Evolutionary conservation across 345 rosid species (phyloP), one percentile per base, ranked within the genome.

Genomic region (Brassica nigra): DNA sequence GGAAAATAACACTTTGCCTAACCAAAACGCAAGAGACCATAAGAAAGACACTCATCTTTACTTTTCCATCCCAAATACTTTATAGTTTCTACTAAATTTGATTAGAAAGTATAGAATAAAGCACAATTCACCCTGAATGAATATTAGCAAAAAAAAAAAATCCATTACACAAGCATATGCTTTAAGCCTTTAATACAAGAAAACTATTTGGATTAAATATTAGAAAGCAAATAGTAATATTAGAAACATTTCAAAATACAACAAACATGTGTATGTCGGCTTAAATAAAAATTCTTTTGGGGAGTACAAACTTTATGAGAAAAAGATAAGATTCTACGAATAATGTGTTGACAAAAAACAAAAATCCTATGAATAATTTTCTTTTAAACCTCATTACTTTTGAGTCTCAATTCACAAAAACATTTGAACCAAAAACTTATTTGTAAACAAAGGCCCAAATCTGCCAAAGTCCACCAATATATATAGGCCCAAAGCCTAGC

Each of bases 1-100:
- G 27, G 39, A 44, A 42, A 70, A 66, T 8, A 68, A 55, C 74
- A 66, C 80, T 76, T 81, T 76, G 80, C 83, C 74, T 65, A 70
- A 57, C 18, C 47, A 76, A 75, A 76, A 81, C 83, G 77, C 83
- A 76, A 81, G 73, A 70, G 71, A 63, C 79, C 66, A 62, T 62
- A 62, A 2, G 3, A 69, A 74, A 68, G 78, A 75, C 27, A 79
- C 31, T 65, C 66, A 63, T 70, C 76, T 55, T 54, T 75, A 12
- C 8, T 47, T 74, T 52, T 47, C 31, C 10, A 10, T 0, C 65
- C 34, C 33, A 27, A 47, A 12, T 20, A 54, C 61, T 75, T 71
- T 75, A n/a, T 16, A 80, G 68, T 75, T 71, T 75, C 31, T 16
- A 80, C 62, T 75, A 64, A 80, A 75, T 64, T 68, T 70, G 63